Evolutionary conservation across 495 filamentous ascomycete genomes (phyloP).

Genomic region (Aspergillus biplanus): DNA sequence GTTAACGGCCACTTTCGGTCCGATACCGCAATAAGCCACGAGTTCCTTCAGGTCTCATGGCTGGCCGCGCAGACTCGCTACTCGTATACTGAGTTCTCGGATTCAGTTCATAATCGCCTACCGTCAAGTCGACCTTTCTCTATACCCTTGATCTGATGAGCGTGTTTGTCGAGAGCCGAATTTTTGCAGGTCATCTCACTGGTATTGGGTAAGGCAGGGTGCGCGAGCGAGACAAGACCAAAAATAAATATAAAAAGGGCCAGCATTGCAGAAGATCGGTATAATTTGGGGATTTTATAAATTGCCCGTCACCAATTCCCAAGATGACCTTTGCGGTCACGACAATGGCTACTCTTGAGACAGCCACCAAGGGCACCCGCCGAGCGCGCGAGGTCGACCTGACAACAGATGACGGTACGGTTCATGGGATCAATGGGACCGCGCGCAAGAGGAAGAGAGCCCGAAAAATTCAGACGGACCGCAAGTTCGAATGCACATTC

Average conservation of each 20-base stretch:
- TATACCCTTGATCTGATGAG: constrained; percentile 18
- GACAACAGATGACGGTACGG: constrained; percentile 34
- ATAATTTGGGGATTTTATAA: neutral
- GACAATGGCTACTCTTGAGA: constrained; percentile 33
- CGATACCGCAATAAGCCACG: neutral
- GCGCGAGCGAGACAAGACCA: constrained; percentile 6
- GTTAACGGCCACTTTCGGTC: constrained; percentile 1
- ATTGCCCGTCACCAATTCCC: neutral
- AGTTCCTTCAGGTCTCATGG: constrained; percentile 12
- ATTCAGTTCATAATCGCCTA: neutral
- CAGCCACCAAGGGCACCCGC: constrained; percentile 14
- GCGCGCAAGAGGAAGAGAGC: constrained; percentile 76
- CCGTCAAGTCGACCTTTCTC: neutral
- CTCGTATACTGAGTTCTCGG: neutral
- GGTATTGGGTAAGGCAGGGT: constrained; percentile 31
- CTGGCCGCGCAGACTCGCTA: neutral
- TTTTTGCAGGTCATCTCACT: constrained; percentile 45
- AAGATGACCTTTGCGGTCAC: constrained; percentile 32
- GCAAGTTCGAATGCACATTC: constrained; percentile 91
- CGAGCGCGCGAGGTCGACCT: constrained; percentile 34
- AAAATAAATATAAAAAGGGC: neutral
- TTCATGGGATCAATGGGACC: constrained; percentile 36
- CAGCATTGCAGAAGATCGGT: neutral
- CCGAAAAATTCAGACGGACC: constrained; percentile 80
- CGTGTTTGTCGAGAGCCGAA: constrained; percentile 42